Base-by-base conservation (phyloP, 2,329 filamentous ascomycete species). In the Neurospora crassa region DNA sequence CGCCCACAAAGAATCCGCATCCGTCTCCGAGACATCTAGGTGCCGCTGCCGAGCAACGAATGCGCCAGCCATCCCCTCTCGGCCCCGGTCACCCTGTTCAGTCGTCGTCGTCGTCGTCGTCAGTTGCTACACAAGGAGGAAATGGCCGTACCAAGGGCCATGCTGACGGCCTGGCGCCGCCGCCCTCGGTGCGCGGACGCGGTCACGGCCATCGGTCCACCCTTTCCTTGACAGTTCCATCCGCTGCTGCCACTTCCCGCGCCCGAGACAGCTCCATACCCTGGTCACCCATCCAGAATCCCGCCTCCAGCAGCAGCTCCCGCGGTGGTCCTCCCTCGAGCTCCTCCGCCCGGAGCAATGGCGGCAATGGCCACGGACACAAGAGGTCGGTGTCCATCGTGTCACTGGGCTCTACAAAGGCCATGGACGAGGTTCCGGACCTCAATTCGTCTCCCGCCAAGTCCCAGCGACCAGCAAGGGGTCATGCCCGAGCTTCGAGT, bases 331-430 rank as follows among this genome's bases (percentile, higher is more conserved):
- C 47, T 59, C 47, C 47, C 16, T 74, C 77, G n/a, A 74, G 29
- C 20, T 59, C 47, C 47, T 34, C 47, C 24, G 45, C 45, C 43
- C 20, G 41, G 18, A 47, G 43, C 43, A 47, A 40, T 24, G 24
- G 24, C 12, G 40, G 43, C 43, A 74, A 79, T 29, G 83, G 85
- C n/a, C 88, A 91, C 76, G 83, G 85, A 70, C 92, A 94, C 76
- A 89, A 91, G 79, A 86, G 92, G 76, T 95, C 92, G 3, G 86
- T 96, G 40, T 96, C 92, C 20, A 95, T 96, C 74, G 89, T 95
- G 67, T 95, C 92, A 11, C 88, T 95, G 76, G 91, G 90, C 12
- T 88, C 88, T 24, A 77, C 84, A 74, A 81, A 82, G 45, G 83
- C 82, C 40, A 81, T 82, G 24, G 80, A 84, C 53, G 86, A 87